Conservation (phyloP, 306 rosid species). For the Quercus wislizeni region DNA sequence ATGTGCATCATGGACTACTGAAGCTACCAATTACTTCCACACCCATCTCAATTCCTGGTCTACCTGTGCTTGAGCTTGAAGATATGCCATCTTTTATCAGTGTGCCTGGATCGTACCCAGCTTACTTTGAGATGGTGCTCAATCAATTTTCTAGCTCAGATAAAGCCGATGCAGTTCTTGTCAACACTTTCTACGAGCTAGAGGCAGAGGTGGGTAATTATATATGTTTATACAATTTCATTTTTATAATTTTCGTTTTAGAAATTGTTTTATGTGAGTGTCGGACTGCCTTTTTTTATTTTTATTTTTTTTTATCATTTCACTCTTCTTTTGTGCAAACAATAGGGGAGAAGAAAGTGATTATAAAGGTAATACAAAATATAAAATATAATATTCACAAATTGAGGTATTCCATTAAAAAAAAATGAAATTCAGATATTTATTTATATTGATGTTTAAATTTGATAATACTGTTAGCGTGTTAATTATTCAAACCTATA, state of each 20-base stretch:
- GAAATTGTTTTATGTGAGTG: background rate
- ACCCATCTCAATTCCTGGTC: slow-evolving; percentile 35
- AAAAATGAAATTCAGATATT: no score
- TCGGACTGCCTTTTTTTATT: no score
- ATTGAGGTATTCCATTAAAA: no score
- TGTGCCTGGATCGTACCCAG: slow-evolving; percentile 40
- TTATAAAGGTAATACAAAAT: no score
- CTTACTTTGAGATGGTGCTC: slow-evolving; percentile 46
- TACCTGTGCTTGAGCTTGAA: slow-evolving; percentile 40
- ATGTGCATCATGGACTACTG: slow-evolving; percentile 35
- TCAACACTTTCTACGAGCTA: slow-evolving; percentile 57
- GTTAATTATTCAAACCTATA: no score
- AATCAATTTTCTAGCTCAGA: slow-evolving; percentile 45
- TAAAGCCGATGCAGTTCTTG: slow-evolving; percentile 50
- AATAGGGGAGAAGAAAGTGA: no score
- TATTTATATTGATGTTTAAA: no score
- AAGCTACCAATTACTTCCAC: slow-evolving; percentile 30
- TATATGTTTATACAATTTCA: no score
- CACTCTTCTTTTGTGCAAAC: no score
- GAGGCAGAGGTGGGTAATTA: slow-evolving; percentile 42
- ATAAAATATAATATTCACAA: no score
- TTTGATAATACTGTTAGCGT: no score
- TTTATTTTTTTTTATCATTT: no score
- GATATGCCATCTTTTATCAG: slow-evolving; percentile 59
- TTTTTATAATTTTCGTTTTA: background rate